A percentile compares a stretch with the other conserved stretches of the same genome.
phyloP scores from a whole-genome alignment of 768 basidiomycete genomes.

The Tylopilus subfusipes region DNA sequence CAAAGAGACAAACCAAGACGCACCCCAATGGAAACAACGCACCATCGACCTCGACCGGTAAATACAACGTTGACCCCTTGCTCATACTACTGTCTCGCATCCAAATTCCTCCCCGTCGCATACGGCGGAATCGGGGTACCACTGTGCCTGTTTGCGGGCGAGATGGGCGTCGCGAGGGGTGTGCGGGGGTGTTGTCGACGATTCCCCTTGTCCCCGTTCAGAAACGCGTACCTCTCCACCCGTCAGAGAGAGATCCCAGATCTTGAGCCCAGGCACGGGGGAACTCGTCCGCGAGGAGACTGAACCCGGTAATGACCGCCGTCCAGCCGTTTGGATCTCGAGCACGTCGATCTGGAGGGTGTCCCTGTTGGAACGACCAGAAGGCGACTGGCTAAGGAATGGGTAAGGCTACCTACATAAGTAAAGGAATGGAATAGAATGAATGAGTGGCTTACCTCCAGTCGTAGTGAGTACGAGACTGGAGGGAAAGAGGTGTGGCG shows the following conservation, averaged over 20 bases:
- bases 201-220: constrained; percentile 46
- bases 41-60: constrained; percentile 58
- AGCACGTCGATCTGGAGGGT: constrained; percentile 59
- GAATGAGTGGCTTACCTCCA: too few relatives aligned
- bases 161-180: too few relatives aligned
- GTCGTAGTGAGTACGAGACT: too few relatives aligned
- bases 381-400: too few relatives aligned
- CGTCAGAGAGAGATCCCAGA: constrained; percentile 42
- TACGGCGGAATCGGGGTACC: constrained; percentile 69
- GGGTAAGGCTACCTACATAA: too few relatives aligned
- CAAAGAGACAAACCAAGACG: not conserved
- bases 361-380: too few relatives aligned
- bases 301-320: constrained; percentile 56
- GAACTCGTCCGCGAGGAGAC: constrained; percentile 54
- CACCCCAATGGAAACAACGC: constrained; percentile 59
- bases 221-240: constrained; percentile 40
- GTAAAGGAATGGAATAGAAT: too few relatives aligned
- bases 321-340: constrained; percentile 54
- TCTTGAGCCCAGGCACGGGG: constrained; percentile 47
- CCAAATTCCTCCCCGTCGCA: constrained; percentile 58
- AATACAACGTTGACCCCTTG: constrained; percentile 52
- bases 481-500: too few relatives aligned
- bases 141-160: too few relatives aligned
- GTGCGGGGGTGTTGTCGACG: too few relatives aligned
- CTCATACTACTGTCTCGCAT: constrained; percentile 55